Evolutionary conservation across 164 flowering plant species (phyloP).

Genomic region (Dillenia turbinata): DNA sequence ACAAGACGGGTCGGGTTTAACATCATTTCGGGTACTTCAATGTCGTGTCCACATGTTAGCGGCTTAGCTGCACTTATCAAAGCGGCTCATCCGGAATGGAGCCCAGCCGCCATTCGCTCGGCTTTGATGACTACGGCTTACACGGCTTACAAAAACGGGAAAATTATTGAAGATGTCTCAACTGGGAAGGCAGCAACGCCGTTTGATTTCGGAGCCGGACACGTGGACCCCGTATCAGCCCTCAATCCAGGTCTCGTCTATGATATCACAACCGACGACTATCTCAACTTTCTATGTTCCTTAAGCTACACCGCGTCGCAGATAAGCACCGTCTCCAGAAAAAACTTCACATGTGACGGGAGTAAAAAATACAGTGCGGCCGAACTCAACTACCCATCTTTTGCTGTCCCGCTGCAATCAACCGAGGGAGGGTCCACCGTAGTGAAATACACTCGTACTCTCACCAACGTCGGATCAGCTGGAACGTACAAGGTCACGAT

Average conservation of each 20-base stretch:
- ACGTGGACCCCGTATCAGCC: slow-evolving; percentile 19
- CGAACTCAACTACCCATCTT: slow-evolving; percentile 24
- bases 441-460: slow-evolving; percentile 47
- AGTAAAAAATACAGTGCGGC: not conserved
- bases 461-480: slow-evolving; percentile 73
- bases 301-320: not conserved
- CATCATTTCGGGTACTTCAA: slow-evolving; percentile 26
- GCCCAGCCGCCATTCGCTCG: slow-evolving; percentile 20
- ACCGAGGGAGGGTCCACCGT: slow-evolving; percentile 9
- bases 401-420: slow-evolving; percentile 6
- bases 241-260: slow-evolving; percentile 21
- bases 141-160: slow-evolving; percentile 5
- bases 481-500: slow-evolving; percentile 17
- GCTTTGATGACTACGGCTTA: slow-evolving; percentile 30
- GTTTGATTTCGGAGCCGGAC: slow-evolving; percentile 19
- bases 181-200: slow-evolving; percentile 14
- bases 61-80: slow-evolving; percentile 23
- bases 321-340: not conserved
- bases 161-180: slow-evolving; percentile 6
- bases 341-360: not conserved
- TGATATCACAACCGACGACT: slow-evolving; percentile 9
- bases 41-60: slow-evolving; percentile 26
- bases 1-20: slow-evolving; percentile 12
- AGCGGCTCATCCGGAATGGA: slow-evolving; percentile 19
- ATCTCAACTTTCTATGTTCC: slow-evolving; percentile 16